Percentiles rank a stretch among this genome's conserved stretches.
These are phyloP conservation scores for Conticribra guillardii DNA, from an alignment of 108 stramenopile genomes.

Conservation along the genomic window DNA sequence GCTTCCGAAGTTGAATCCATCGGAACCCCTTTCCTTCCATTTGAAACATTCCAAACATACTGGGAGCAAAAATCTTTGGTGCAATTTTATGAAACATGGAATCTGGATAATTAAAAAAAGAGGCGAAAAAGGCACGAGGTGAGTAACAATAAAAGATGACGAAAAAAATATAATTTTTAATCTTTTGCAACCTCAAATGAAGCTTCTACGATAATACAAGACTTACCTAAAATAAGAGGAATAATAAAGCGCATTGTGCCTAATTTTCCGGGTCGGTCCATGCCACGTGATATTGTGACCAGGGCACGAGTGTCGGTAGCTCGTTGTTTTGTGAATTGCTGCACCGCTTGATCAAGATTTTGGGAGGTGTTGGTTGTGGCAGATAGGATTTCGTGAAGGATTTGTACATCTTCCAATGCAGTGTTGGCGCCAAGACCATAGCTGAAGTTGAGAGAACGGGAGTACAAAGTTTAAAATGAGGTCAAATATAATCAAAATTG, in stretches of 20 bases:
- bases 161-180: no score
- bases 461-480: no score
- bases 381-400: conserved; percentile 25
- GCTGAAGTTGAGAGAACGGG: conserved; percentile 4
- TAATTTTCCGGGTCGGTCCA: conserved; percentile 58
- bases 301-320: conserved; percentile 69
- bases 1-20: conserved; percentile 28
- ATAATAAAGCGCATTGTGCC: conserved; percentile 65
- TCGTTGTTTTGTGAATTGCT: conserved; percentile 45
- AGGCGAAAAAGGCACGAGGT: no score
- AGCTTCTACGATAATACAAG: no score
- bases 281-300: conserved; percentile 57
- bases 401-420: conserved; percentile 90
- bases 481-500: no score
- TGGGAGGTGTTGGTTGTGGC: conserved; percentile 7
- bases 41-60: conserved; percentile 61
- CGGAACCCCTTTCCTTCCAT: conserved; percentile 28
- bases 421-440: conserved; percentile 94
- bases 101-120: no score
- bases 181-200: no score
- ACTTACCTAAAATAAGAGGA: conserved; percentile 69
- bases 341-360: no score
- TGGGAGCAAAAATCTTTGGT: conserved; percentile 59
- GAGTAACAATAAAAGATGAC: no score
- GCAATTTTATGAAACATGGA: conserved; percentile 54